These are phyloP conservation scores for Coemansia reversa DNA, from an alignment of 192 early-diverging fungal genomes.

Conservation along the genomic window DNA sequence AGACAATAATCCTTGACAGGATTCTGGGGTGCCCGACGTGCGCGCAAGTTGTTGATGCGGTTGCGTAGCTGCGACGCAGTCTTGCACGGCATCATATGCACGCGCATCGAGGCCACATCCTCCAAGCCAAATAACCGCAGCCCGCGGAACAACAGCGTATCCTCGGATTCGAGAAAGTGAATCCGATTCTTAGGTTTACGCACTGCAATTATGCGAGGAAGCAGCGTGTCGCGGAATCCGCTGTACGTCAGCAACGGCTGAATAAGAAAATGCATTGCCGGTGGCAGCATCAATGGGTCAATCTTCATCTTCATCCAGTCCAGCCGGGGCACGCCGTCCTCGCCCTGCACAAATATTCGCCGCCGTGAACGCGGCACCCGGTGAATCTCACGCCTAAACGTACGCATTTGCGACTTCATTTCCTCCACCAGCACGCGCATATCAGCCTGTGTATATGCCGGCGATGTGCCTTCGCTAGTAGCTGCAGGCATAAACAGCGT, in stretches of 20 bases:
- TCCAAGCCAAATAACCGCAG: conserved; percentile 54
- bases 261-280: conserved; percentile 35
- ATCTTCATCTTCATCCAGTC: conserved; percentile 46
- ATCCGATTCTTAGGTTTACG: conserved; percentile 57
- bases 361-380: conserved; percentile 38
- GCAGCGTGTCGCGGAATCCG: conserved; percentile 38
- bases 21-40: conserved; percentile 37
- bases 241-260: conserved; percentile 28
- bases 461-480: conserved; percentile 6
- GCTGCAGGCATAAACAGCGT: conserved; percentile 18
- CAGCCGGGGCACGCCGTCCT: conserved; percentile 43
- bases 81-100: conserved; percentile 55
- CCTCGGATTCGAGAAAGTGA: conserved; percentile 50
- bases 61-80: conserved; percentile 55
- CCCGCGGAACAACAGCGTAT: conserved; percentile 44
- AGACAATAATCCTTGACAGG: conserved; percentile 53
- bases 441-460: conserved; percentile 28
- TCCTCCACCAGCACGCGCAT: conserved; percentile 28
- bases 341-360: conserved; percentile 47
- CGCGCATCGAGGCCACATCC: conserved; percentile 49
- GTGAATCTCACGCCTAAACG: conserved; percentile 50
- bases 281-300: conserved; percentile 31
- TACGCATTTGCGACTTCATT: conserved; percentile 34
- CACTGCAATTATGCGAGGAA: conserved; percentile 48
- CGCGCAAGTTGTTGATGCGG: conserved; percentile 50